A percentile compares a stretch with the other conserved stretches of the same genome.
Evolutionary conservation across 163 green algal species (phyloP).

Genomic region (Volvox carteri): DNA sequence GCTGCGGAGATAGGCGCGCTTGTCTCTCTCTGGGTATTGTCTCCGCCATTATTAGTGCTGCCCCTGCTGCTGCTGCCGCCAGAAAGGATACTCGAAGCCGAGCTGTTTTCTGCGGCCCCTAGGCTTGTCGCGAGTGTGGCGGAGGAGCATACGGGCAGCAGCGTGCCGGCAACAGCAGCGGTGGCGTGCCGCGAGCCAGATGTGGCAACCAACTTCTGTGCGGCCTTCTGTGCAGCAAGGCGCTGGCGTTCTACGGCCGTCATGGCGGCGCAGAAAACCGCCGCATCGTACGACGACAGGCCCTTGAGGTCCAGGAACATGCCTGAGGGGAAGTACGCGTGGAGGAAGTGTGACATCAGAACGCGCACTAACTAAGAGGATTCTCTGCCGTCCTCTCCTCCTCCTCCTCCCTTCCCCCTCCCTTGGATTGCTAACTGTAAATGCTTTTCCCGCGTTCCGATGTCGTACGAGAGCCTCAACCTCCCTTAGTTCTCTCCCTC

Average conservation of each 20-base stretch:
- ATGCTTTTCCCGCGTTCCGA: too few relatives aligned
- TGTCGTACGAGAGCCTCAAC: too few relatives aligned
- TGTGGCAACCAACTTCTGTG: neutral
- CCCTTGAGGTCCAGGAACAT: conserved; percentile 62
- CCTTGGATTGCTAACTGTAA: too few relatives aligned
- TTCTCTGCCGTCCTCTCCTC: too few relatives aligned
- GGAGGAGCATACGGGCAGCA: neutral
- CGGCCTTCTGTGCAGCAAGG: conserved; percentile 6
- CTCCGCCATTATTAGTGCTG: neutral
- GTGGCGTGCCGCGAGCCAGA: neutral
- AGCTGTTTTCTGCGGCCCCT: neutral
- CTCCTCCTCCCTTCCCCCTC: neutral
- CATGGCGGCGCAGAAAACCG: conserved; percentile 64
- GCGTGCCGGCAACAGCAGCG: neutral
- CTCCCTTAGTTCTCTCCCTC: neutral
- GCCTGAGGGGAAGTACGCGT: neutral
- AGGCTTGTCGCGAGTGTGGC: neutral
- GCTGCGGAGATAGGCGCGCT: neutral
- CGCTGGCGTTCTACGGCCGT: conserved; percentile 57
- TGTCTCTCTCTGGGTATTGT: neutral
- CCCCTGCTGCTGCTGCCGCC: neutral
- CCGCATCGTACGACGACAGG: conserved; percentile 59
- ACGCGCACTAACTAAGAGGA: too few relatives aligned
- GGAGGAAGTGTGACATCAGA: too few relatives aligned
- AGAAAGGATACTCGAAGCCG: neutral